These are phyloP conservation scores for Nadsonia commutata DNA, from an alignment of 1,139 yeast genomes.

Conservation along the genomic window DNA sequence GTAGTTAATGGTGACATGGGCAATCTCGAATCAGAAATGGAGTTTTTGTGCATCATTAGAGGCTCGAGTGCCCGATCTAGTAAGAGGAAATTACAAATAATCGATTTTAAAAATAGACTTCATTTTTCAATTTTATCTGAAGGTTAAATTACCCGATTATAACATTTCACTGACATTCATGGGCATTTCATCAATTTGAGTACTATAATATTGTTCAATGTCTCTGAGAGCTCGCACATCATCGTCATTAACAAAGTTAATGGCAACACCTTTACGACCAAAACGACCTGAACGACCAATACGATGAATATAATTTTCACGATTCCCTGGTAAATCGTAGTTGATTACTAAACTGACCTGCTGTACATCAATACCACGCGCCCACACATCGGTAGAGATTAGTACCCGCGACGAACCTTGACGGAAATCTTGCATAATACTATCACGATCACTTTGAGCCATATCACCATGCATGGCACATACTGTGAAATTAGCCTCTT, in stretches of 20 bases:
- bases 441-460: conserved; percentile 86
- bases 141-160: too few species aligned
- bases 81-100: too few species aligned
- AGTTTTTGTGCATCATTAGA: too few species aligned
- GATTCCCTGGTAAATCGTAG: conserved; percentile 74
- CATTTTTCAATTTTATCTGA: not conserved
- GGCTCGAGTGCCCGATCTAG: too few species aligned
- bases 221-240: conserved; percentile 50
- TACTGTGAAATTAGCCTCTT: conserved; percentile 72
- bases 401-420: conserved; percentile 50
- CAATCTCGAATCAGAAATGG: too few species aligned
- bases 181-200: conserved; percentile 81
- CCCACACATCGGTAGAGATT: conserved; percentile 95
- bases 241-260: conserved; percentile 65
- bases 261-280: conserved; percentile 92
- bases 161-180: conserved; percentile 42
- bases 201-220: conserved; percentile 63
- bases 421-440: conserved; percentile 67
- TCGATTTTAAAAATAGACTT: too few species aligned
- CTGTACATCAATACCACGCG: conserved; percentile 94
- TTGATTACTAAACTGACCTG: conserved; percentile 91
- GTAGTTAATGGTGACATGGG: too few species aligned
- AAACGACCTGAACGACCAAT: conserved; percentile 93
- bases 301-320: conserved; percentile 84
- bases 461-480: conserved; percentile 95